Percentiles rank a stretch among this genome's conserved stretches.
phyloP scores from a whole-genome alignment of 257 asterid genomes.

The Nyctanthes arbortristis region DNA sequence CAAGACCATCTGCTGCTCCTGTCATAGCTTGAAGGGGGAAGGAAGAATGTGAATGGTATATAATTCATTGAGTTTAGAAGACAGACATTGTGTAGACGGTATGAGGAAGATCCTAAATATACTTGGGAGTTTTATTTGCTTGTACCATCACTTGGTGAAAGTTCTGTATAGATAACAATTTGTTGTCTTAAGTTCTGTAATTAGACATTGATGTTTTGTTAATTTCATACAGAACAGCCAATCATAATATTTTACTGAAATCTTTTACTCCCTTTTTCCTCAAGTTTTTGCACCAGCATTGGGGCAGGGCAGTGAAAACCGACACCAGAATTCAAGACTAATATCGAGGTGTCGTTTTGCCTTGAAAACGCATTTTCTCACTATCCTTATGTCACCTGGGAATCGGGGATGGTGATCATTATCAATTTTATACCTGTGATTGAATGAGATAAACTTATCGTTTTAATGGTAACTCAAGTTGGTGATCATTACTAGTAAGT shows the following conservation, averaged over 20 bases:
- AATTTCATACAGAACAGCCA: not conserved
- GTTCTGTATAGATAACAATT: slow-evolving; percentile 25
- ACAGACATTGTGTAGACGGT: slow-evolving; percentile 9
- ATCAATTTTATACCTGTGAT: too few relatives aligned
- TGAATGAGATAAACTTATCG: too few relatives aligned
- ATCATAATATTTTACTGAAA: not conserved
- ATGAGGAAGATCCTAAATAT: not conserved
- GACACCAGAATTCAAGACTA: too few relatives aligned
- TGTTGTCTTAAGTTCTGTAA: not conserved
- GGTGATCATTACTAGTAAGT: too few relatives aligned
- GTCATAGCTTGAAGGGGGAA: slow-evolving; percentile 28
- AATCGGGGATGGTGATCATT: too few relatives aligned
- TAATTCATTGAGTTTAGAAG: slow-evolving; percentile 20
- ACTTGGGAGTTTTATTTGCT: slow-evolving; percentile 16
- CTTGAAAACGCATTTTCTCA: too few relatives aligned
- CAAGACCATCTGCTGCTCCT: slow-evolving; percentile 52
- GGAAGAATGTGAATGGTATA: not conserved
- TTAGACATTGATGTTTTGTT: not conserved
- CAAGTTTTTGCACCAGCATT: too few relatives aligned
- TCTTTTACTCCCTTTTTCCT: too few relatives aligned
- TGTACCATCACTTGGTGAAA: slow-evolving; percentile 18
- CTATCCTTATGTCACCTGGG: too few relatives aligned
- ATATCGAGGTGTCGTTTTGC: too few relatives aligned
- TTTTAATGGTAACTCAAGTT: too few relatives aligned
- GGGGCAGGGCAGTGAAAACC: too few relatives aligned